These are phyloP conservation scores for Forsythia suspensa DNA, from an alignment of 257 asterid genomes.

Conservation along the genomic window DNA sequence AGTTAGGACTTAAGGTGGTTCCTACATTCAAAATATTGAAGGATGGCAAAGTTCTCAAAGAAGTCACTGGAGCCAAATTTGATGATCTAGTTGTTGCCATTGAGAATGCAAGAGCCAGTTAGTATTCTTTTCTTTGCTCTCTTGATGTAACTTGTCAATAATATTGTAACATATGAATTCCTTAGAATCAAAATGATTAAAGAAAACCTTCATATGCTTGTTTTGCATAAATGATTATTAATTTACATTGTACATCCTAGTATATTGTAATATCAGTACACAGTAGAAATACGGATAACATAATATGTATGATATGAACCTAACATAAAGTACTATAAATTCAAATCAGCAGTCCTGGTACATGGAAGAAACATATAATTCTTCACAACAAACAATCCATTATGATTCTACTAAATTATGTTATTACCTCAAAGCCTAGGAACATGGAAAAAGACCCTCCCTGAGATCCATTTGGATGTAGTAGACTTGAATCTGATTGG, in stretches of 20 bases:
- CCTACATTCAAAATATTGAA: constrained; percentile 89
- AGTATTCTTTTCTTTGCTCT: constrained; percentile 2
- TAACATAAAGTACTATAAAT: background rate
- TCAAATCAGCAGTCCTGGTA: background rate
- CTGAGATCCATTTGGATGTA: background rate
- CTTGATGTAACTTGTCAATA: background rate
- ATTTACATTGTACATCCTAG: too few relatives aligned
- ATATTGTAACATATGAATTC: background rate
- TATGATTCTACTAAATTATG: background rate
- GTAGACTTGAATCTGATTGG: background rate
- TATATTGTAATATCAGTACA: too few relatives aligned
- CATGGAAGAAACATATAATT: background rate
- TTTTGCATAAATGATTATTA: background rate
- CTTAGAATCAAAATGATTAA: background rate
- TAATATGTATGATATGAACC: too few relatives aligned
- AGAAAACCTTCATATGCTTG: background rate
- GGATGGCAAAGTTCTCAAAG: constrained; percentile 62
- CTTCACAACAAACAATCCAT: background rate
- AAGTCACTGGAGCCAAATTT: constrained; percentile 81
- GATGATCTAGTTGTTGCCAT: constrained; percentile 71
- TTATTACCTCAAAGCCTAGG: background rate
- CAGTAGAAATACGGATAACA: too few relatives aligned
- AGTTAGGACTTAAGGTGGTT: constrained; percentile 88
- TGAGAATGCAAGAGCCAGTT: constrained; percentile 50
- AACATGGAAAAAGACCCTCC: background rate